Evolutionary conservation across 2,329 filamentous ascomycete genomes (phyloP).

Genomic region (Rutstroemia sp.): DNA sequence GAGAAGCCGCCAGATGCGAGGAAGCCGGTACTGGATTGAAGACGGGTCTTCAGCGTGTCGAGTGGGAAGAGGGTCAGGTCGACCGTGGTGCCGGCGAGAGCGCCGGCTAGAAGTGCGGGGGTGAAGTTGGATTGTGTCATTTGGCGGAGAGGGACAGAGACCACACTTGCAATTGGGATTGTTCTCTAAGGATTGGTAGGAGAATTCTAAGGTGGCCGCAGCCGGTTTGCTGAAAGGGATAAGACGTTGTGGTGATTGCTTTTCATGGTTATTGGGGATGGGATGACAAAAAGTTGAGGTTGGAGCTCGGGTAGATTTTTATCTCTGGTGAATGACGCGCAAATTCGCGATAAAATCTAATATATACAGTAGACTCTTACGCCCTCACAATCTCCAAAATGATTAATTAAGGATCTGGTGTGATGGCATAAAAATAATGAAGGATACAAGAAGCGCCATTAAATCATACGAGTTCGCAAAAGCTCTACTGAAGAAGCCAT

Average conservation of each 20-base stretch:
- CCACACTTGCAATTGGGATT: neutral
- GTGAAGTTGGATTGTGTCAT: slow-evolving; percentile 41
- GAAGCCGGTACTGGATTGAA: slow-evolving; percentile 76
- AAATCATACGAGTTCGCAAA: slow-evolving; percentile 14
- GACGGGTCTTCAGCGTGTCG: slow-evolving; percentile 96
- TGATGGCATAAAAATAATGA: slow-evolving; percentile 5
- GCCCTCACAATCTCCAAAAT: neutral
- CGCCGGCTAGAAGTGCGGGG: slow-evolving; percentile 68
- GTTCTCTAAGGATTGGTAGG: neutral
- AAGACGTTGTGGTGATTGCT: too few relatives aligned
- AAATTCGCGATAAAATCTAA: neutral
- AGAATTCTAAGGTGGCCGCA: slow-evolving; percentile 1
- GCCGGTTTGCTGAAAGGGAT: neutral
- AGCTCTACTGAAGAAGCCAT: slow-evolving; percentile 14
- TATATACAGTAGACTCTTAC: neutral
- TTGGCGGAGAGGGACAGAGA: slow-evolving; percentile 12
- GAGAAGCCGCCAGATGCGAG: slow-evolving; percentile 78
- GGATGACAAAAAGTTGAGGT: slow-evolving; percentile 7
- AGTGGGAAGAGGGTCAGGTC: slow-evolving; percentile 96
- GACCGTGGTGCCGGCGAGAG: slow-evolving; percentile 87
- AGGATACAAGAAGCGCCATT: slow-evolving; percentile 4
- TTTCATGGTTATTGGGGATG: neutral
- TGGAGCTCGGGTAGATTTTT: slow-evolving; percentile 5
- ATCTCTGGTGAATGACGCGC: neutral
- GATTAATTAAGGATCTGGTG: neutral